Conservation (phyloP, 208 protist genomes). For the Trichomonas tenax region DNA sequence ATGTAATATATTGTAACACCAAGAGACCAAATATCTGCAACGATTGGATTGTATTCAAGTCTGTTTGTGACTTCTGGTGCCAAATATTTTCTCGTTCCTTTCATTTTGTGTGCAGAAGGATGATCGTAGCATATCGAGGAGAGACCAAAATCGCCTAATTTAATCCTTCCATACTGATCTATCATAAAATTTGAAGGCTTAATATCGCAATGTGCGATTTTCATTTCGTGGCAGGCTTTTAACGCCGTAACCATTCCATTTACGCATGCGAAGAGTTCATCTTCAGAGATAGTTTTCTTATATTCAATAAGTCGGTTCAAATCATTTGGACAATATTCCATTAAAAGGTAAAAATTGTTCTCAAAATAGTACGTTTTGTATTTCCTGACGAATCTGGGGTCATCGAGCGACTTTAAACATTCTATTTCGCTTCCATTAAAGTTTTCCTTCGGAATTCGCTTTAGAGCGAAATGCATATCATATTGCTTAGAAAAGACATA, state of each 20-base stretch:
- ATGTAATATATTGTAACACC: not conserved
- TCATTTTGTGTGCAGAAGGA: not conserved
- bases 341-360: not conserved
- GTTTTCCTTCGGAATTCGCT: not conserved
- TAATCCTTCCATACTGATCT: not conserved
- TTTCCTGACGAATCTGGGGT: not conserved
- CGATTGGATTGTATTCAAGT: not conserved
- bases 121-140: not conserved
- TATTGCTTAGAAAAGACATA: not conserved
- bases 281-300: not conserved
- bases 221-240: not conserved
- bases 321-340: not conserved
- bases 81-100: not conserved
- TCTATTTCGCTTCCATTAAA: not conserved
- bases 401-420: not conserved
- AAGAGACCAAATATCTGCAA: not conserved
- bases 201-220: not conserved
- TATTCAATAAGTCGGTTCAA: not conserved
- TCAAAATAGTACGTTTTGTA: not conserved
- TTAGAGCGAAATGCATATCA: not conserved
- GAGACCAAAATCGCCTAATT: not conserved
- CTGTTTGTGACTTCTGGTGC: not conserved
- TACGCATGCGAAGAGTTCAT: not conserved
- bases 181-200: not conserved
- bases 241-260: not conserved